Evolutionary conservation across 192 early-diverging fungal species (phyloP).

Genomic region (Dimargaris xerosporica): DNA sequence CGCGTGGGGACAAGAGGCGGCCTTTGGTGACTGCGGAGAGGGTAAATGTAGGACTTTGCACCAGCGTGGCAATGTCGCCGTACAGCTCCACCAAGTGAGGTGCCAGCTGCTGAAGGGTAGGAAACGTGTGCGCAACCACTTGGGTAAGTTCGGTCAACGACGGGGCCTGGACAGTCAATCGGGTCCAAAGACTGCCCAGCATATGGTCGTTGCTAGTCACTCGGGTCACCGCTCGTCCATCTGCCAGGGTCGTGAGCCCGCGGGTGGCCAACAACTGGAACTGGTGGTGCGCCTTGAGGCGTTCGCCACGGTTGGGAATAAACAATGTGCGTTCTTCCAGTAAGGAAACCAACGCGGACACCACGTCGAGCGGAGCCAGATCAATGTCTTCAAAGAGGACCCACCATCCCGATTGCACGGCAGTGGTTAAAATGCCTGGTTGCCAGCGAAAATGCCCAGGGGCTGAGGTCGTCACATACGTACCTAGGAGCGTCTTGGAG

Average conservation of each 20-base stretch:
- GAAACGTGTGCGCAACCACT: constrained; percentile 41
- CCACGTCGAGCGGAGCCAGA: constrained; percentile 83
- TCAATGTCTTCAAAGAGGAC: constrained; percentile 96
- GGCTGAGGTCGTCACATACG: constrained; percentile 78
- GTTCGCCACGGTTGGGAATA: constrained; percentile 79
- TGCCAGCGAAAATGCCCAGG: constrained; percentile 95
- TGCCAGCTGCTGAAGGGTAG: constrained; percentile 30
- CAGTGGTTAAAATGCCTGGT: constrained; percentile 80
- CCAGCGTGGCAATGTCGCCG: constrained; percentile 26
- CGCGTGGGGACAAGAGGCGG: constrained; percentile 59
- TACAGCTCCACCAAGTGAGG: constrained; percentile 39
- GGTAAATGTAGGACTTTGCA: constrained; percentile 26
- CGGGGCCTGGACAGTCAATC: constrained; percentile 47
- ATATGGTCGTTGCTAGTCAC: constrained; percentile 23
- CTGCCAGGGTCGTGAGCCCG: constrained; percentile 34
- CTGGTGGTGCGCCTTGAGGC: constrained; percentile 60
- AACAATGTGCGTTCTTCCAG: constrained; percentile 82
- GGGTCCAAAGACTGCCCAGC: constrained; percentile 65
- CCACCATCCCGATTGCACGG: constrained; percentile 83
- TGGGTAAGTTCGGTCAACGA: constrained; percentile 42
- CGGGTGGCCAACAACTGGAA: constrained; percentile 91
- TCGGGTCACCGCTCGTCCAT: constrained; percentile 25
- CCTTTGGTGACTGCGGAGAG: constrained; percentile 26
- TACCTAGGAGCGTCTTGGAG: constrained; percentile 86
- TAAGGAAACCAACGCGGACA: constrained; percentile 80